Conservation (phyloP, 2,329 filamentous ascomycete genomes). For the Cladophialophora immunda region DNA sequence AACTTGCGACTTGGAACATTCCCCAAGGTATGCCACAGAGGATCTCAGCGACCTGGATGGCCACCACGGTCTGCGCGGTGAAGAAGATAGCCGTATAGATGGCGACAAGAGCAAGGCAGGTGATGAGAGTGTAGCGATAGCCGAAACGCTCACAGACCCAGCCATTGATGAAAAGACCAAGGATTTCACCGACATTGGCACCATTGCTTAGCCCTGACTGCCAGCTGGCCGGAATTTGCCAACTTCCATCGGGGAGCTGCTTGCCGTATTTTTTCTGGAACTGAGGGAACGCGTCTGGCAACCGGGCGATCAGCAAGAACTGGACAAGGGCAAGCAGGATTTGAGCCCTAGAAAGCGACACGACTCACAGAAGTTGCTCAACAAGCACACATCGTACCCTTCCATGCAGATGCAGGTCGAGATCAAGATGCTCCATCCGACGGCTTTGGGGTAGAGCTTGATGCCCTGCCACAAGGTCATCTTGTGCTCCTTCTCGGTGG, state of each 20-base stretch:
- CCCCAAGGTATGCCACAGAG: slow-evolving; percentile 61
- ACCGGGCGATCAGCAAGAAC: not conserved
- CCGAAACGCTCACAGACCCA: slow-evolving; percentile 61
- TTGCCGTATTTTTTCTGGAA: slow-evolving; percentile 47
- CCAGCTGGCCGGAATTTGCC: slow-evolving; percentile 45
- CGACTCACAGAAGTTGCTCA: slow-evolving; percentile 38
- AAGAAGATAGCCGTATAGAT: slow-evolving; percentile 62
- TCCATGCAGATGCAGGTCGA: slow-evolving; percentile 95
- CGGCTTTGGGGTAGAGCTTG: slow-evolving; percentile 84
- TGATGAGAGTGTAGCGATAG: slow-evolving; percentile 61
- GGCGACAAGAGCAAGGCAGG: slow-evolving; percentile 55
- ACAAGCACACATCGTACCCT: slow-evolving; percentile 70
- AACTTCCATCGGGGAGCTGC: slow-evolving; percentile 42
- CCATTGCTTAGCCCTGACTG: slow-evolving; percentile 46
- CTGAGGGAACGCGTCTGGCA: slow-evolving; percentile 44
- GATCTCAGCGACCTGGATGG: slow-evolving; percentile 60
- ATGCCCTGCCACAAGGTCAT: slow-evolving; percentile 81
- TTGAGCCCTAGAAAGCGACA: too few relatives aligned
- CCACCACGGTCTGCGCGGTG: slow-evolving; percentile 57
- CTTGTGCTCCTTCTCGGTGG: slow-evolving; percentile 61
- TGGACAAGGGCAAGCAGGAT: not conserved
- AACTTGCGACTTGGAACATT: slow-evolving; percentile 56
- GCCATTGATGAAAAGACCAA: slow-evolving; percentile 62
- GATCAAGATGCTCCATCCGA: slow-evolving; percentile 83
- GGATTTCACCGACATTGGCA: slow-evolving; percentile 46